A percentile compares a stretch with the other conserved stretches of the same genome.
These are phyloP conservation scores for Fomitopsis betulina DNA, from an alignment of 1,284 basidiomycete genomes.

Conservation along the genomic window DNA sequence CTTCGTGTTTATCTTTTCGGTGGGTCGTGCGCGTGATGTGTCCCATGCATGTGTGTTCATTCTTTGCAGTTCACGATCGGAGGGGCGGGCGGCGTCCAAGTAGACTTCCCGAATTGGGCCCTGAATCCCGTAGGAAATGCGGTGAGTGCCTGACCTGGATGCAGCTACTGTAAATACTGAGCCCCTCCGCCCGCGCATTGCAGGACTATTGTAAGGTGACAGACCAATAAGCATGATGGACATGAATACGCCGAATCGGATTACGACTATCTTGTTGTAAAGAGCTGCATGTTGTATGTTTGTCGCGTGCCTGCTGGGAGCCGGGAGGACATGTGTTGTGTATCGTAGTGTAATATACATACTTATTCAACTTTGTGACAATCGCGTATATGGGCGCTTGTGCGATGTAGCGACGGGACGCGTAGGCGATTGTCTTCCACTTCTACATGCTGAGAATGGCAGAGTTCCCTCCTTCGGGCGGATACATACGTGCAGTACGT, in stretches of 20 bases:
- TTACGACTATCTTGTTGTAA: not conserved
- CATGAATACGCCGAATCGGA: not conserved
- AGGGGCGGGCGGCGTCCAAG: not conserved
- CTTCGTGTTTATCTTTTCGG: not conserved
- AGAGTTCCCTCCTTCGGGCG: slow-evolving; percentile 38
- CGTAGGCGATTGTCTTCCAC: too few relatives aligned
- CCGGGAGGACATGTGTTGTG: not conserved
- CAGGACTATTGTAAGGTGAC: not conserved
- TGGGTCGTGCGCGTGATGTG: not conserved
- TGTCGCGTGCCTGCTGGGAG: not conserved
- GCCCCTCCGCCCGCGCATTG: not conserved
- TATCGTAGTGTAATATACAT: not conserved
- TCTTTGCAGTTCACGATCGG: not conserved
- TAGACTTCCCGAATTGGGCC: not conserved
- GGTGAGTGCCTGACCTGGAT: not conserved
- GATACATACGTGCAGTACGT: slow-evolving; percentile 46
- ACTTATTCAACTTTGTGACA: not conserved
- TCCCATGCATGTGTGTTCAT: not conserved
- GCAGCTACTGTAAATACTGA: not conserved
- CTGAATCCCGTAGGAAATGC: not conserved
- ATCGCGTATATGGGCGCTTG: not conserved
- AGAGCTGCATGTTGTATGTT: not conserved
- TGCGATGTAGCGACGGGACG: too few relatives aligned
- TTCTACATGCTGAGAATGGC: not conserved
- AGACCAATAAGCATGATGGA: not conserved